Percentiles rank a stretch among this genome's conserved stretches.
Conservation (phyloP, 192 early-diverging fungal species). For the Backusella circina region DNA sequence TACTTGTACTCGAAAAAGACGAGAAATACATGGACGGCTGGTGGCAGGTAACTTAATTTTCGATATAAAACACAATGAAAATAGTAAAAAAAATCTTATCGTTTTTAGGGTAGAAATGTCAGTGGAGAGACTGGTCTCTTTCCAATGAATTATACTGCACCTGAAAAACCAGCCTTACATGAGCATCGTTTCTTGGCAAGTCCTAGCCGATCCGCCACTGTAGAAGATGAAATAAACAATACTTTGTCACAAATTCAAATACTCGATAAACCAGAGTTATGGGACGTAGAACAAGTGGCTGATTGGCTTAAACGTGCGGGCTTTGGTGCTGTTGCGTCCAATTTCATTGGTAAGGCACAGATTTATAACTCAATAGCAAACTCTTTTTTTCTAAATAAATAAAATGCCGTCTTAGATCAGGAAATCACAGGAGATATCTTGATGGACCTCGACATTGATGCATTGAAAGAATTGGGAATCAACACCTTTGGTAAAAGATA, state of each 20-base stretch:
- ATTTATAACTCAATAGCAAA: background rate
- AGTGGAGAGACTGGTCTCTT: slow-evolving; percentile 69
- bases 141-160: slow-evolving; percentile 62
- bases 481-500: slow-evolving; percentile 59
- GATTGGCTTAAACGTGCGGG: slow-evolving; percentile 55
- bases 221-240: slow-evolving; percentile 7
- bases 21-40: slow-evolving; percentile 72
- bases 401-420: slow-evolving; percentile 47
- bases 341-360: slow-evolving; percentile 47
- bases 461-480: slow-evolving; percentile 66
- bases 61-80: background rate
- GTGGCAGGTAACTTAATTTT: slow-evolving; percentile 60
- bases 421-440: slow-evolving; percentile 67
- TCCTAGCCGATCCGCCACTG: background rate
- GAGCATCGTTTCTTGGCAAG: background rate
- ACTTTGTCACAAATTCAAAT: slow-evolving; percentile 15
- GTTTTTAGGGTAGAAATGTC: slow-evolving; percentile 55
- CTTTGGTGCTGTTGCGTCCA: slow-evolving; percentile 37
- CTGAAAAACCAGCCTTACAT: slow-evolving; percentile 21
- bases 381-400: background rate
- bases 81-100: background rate
- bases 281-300: slow-evolving; percentile 57
- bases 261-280: slow-evolving; percentile 37
- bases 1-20: slow-evolving; percentile 70
- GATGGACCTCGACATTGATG: slow-evolving; percentile 55